phyloP scores from a whole-genome alignment of 1,284 basidiomycete species.

The Cryptococcus jaspeensis region DNA sequence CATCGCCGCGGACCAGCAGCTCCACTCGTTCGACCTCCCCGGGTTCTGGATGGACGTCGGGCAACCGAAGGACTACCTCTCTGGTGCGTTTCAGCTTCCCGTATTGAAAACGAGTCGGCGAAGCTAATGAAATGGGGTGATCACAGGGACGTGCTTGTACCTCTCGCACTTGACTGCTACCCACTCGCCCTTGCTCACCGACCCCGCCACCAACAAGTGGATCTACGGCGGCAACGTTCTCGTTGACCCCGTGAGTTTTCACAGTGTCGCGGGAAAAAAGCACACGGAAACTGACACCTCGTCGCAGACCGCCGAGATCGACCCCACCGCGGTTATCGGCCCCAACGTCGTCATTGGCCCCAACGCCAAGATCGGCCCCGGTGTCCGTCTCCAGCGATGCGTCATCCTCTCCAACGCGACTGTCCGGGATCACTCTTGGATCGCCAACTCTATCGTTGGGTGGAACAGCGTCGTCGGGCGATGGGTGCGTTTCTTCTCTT shows the following conservation, averaged over 20 bases:
- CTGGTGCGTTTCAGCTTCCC: constrained; percentile 32
- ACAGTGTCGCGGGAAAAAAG: constrained; percentile 17
- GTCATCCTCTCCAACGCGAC: constrained; percentile 55
- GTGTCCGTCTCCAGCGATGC: constrained; percentile 57
- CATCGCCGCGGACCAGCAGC: constrained; percentile 55
- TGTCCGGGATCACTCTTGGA: constrained; percentile 57
- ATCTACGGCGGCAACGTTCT: constrained; percentile 56
- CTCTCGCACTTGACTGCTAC: constrained; percentile 54
- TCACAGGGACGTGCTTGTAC: constrained; percentile 56
- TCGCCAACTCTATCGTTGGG: constrained; percentile 56
- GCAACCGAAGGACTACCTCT: constrained; percentile 56
- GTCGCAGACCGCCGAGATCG: constrained; percentile 53
- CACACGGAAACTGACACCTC: constrained; percentile 4
- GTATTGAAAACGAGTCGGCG: background rate
- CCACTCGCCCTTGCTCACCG: constrained; percentile 52
- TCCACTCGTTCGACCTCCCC: constrained; percentile 56
- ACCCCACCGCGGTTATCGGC: constrained; percentile 55
- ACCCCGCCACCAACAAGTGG: constrained; percentile 55
- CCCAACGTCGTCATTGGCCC: constrained; percentile 59
- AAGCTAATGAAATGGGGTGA: background rate
- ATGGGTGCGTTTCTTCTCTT: constrained; percentile 46
- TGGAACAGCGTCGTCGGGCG: constrained; percentile 58
- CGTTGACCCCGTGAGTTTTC: constrained; percentile 51
- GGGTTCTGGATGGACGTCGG: constrained; percentile 61
- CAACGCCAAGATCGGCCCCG: constrained; percentile 55